These are phyloP conservation scores for Pelargonium nanum DNA, from an alignment of 345 rosid species.

Conservation along the genomic window DNA sequence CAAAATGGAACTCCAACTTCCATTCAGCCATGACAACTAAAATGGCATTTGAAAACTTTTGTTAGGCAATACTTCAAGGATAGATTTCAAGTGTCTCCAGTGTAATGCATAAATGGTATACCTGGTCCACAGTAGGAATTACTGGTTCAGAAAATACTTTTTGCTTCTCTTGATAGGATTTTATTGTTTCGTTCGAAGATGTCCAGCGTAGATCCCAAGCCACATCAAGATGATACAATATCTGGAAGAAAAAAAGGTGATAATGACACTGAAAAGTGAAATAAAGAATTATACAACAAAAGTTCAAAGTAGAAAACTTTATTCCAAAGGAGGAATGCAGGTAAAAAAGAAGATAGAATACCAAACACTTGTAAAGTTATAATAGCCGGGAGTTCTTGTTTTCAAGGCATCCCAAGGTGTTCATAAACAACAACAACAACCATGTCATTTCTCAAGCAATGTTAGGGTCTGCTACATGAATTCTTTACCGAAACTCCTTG, in stretches of 20 bases:
- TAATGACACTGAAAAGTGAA: background rate
- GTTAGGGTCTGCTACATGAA: no score
- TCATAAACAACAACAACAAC: no score
- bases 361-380: background rate
- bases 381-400: no score
- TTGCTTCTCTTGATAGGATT: conserved; percentile 26
- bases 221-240: conserved; percentile 74
- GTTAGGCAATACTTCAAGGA: conserved; percentile 5
- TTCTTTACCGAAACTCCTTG: no score
- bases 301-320: background rate
- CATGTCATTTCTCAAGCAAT: no score
- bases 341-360: background rate
- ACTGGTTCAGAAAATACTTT: conserved; percentile 41
- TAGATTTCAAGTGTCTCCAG: background rate
- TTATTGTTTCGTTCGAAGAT: conserved; percentile 29
- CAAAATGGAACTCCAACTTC: conserved; percentile 66
- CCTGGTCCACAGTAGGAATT: conserved; percentile 61
- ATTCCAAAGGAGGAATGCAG: background rate
- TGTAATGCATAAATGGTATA: conserved; percentile 10
- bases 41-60: conserved; percentile 16
- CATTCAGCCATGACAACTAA: conserved; percentile 67
- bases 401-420: no score
- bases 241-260: conserved; percentile 32
- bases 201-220: conserved; percentile 89
- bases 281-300: background rate